A percentile compares a stretch with the other conserved stretches of the same genome.
These are phyloP conservation scores for Apostasia shenzhenica DNA, from an alignment of 106 monocot species.

Conservation along the genomic window DNA sequence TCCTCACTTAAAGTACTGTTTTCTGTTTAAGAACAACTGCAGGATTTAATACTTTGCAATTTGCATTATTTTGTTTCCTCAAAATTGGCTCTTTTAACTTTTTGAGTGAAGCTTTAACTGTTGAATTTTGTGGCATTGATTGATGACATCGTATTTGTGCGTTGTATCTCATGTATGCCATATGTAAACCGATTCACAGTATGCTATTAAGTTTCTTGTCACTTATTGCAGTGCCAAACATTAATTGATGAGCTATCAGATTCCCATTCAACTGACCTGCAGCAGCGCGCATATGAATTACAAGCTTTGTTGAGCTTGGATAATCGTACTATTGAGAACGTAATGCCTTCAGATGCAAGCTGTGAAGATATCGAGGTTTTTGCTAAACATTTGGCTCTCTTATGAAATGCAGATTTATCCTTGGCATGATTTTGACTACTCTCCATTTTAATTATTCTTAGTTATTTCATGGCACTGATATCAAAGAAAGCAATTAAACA, in stretches of 20 bases:
- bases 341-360: constrained; percentile 92
- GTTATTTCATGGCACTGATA: not conserved
- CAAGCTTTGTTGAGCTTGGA: constrained; percentile 73
- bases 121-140: too few relatives aligned
- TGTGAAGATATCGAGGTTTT: constrained; percentile 98
- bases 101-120: too few relatives aligned
- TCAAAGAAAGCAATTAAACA: too few relatives aligned
- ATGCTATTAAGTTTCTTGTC: not conserved
- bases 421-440: not conserved
- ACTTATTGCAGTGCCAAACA: constrained; percentile 70
- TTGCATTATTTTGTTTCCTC: too few relatives aligned
- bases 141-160: too few relatives aligned
- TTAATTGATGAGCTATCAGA: constrained; percentile 83
- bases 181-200: not conserved
- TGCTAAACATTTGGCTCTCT: not conserved
- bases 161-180: not conserved
- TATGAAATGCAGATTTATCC: not conserved
- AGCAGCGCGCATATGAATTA: constrained; percentile 91
- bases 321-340: constrained; percentile 49
- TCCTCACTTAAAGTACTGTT: too few relatives aligned
- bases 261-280: constrained; percentile 97
- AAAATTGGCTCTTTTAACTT: too few relatives aligned
- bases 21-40: too few relatives aligned
- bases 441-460: not conserved
- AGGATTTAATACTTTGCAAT: too few relatives aligned